Base-by-base conservation (phyloP, 805 yeast species). In the Blastobotrys peoriensis region DNA sequence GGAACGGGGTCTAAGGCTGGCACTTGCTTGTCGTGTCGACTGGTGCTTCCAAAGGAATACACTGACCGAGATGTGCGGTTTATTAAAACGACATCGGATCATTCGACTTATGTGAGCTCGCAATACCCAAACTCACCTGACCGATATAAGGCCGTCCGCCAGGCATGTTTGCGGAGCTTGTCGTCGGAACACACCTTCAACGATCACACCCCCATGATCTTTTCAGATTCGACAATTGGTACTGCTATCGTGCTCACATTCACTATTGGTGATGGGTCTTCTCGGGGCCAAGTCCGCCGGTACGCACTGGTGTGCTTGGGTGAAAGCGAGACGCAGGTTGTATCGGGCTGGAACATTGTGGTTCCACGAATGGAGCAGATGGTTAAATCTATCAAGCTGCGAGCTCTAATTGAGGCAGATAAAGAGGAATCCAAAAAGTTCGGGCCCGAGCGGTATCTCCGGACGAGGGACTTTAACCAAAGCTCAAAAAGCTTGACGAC, bases 111-210 rank as follows among this genome's bases (percentile, higher is more conserved):
- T 34, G 40, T 58, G n/a, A 53, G 61, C 5, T 43, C 53, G 22
- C 56, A 47, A 27, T 50, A 52, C 38, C 61, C 63, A 3, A 52
- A 49, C 3, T 48, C 54, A 6, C 60, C 56, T 37, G 44, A 38
- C 5, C 47, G 60, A 22, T 59, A 45, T 44, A 38, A 51, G 33
- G 57, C 58, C 5, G 47, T 59, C 13, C 49, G 63, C 5, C 59
- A 56, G 39, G 46, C 55, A 17, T 58, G 63, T 41, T 46, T 59
- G 38, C 46, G 56, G 17, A 47, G 49, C 30, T 48, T 51, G 25
- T 50, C 54, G 21, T 47, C 56, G 8, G 60, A 57, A 40, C 51
- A 54, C 36, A 49, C 52, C 9, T 55, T 55, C 36, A 49, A 47
- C 20, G 58, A 53, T 40, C 36, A 36, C 38, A 48, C 54, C 8